Evolutionary conservation across 2,329 filamentous ascomycete species (phyloP).

Genomic region (Neofusicoccum cordaticola): DNA sequence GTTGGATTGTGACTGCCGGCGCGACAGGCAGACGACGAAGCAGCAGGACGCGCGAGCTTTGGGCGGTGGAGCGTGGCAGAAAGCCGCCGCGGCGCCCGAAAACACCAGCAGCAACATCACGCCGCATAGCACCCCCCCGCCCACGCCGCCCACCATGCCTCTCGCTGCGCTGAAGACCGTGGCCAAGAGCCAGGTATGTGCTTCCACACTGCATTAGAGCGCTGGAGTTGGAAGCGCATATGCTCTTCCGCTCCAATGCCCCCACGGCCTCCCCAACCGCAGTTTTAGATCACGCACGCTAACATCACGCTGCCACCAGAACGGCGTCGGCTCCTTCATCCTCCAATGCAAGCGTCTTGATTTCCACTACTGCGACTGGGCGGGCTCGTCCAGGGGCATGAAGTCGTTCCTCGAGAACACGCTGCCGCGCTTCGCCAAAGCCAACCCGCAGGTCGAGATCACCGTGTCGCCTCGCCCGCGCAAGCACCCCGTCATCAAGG

Average conservation of each 20-base stretch:
- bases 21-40: slow-evolving; percentile 6
- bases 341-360: slow-evolving; percentile 94
- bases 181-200: slow-evolving; percentile 54
- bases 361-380: slow-evolving; percentile 97
- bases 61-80: slow-evolving; percentile 1
- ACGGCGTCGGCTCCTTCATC: slow-evolving; percentile 95
- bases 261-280: too few species aligned
- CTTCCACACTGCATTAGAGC: not conserved
- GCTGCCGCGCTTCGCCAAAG: slow-evolving; percentile 73
- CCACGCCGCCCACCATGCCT: slow-evolving; percentile 41
- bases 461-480: slow-evolving; percentile 84
- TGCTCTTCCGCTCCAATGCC: not conserved
- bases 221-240: not conserved
- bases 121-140: not conserved
- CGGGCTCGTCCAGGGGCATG: slow-evolving; percentile 90
- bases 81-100: not conserved
- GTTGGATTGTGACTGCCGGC: not conserved
- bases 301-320: slow-evolving; percentile 53
- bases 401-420: slow-evolving; percentile 85
- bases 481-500: slow-evolving; percentile 84
- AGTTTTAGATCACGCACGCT: not conserved
- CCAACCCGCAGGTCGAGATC: slow-evolving; percentile 88
- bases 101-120: slow-evolving; percentile 1
- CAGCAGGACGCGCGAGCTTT: not conserved
- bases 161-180: slow-evolving; percentile 52